Percentiles rank a stretch among this genome's conserved stretches.
Evolutionary conservation across 371 early-diverging fungal species (phyloP).

Genomic region (Circinella umbellata): DNA sequence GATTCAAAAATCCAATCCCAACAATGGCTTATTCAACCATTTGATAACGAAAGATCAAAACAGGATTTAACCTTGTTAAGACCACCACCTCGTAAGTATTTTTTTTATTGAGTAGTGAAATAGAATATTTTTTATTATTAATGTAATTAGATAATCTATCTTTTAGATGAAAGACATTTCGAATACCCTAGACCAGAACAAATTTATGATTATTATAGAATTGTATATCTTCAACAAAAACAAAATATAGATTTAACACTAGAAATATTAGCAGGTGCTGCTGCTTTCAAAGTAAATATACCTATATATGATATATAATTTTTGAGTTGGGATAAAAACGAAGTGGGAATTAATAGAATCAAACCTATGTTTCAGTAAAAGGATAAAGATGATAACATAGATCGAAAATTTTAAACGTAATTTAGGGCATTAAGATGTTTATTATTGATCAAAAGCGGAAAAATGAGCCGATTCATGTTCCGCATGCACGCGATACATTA

Average conservation of each 20-base stretch:
- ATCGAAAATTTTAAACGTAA: neutral
- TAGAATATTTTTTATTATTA: no score
- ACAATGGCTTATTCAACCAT: slow-evolving; percentile 46
- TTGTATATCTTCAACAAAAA: slow-evolving; percentile 28
- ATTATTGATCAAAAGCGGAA: slow-evolving; percentile 24
- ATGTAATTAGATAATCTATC: neutral
- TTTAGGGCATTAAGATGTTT: slow-evolving; percentile 37
- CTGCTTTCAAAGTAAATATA: slow-evolving; percentile 53
- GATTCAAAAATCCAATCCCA: slow-evolving; percentile 32
- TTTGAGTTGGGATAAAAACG: no score
- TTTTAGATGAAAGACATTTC: slow-evolving; percentile 11
- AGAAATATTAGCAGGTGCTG: slow-evolving; percentile 58
- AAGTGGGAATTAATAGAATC: no score
- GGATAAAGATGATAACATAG: no score
- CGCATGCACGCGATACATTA: slow-evolving; percentile 28
- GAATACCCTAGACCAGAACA: slow-evolving; percentile 41
- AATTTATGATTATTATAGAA: slow-evolving; percentile 40
- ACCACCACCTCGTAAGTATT: slow-evolving; percentile 37
- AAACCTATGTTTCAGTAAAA: no score
- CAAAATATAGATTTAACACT: slow-evolving; percentile 24
- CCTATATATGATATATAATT: no score
- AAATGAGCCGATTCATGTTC: slow-evolving; percentile 22
- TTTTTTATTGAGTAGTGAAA: neutral
- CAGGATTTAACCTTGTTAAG: slow-evolving; percentile 37
- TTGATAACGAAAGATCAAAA: slow-evolving; percentile 38